Evolutionary conservation across 1,284 basidiomycete genomes (phyloP).

Genomic region (Sanghuangporus baumii): DNA sequence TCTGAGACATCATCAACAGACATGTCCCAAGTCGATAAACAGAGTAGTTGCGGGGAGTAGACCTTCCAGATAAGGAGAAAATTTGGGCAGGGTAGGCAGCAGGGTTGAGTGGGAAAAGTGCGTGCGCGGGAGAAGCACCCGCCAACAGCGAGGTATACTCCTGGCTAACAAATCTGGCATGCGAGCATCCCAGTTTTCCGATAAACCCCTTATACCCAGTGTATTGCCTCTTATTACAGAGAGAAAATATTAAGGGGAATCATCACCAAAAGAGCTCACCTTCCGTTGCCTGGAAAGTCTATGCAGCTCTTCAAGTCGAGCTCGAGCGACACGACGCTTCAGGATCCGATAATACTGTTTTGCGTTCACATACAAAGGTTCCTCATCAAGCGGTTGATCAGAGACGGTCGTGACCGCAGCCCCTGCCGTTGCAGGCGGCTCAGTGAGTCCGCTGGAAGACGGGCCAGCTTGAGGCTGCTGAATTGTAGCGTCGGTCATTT

Average conservation of each 20-base stretch:
- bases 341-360: constrained; percentile 97
- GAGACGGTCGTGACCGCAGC: constrained; percentile 11
- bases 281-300: constrained; percentile 87
- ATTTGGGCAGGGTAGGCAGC: constrained; percentile 1
- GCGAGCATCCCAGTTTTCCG: not conserved
- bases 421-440: not conserved
- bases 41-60: not conserved
- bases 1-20: too few species aligned
- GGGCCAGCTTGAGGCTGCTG: constrained; percentile 4
- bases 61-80: not conserved
- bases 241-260: not conserved
- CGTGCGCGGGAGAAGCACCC: constrained; percentile 1
- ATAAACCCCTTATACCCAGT: not conserved
- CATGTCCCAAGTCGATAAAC: not conserved
- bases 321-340: constrained; percentile 84
- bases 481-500: not conserved
- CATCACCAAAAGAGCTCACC: constrained; percentile 38
- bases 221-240: not conserved
- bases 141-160: not conserved
- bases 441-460: not conserved
- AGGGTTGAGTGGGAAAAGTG: not conserved
- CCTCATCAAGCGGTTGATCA: constrained; percentile 65
- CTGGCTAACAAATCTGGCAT: not conserved
- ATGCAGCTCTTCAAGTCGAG: constrained; percentile 87
- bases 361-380: constrained; percentile 94